Base-by-base conservation (phyloP, 805 yeast genomes). In the Candida schatavii region DNA sequence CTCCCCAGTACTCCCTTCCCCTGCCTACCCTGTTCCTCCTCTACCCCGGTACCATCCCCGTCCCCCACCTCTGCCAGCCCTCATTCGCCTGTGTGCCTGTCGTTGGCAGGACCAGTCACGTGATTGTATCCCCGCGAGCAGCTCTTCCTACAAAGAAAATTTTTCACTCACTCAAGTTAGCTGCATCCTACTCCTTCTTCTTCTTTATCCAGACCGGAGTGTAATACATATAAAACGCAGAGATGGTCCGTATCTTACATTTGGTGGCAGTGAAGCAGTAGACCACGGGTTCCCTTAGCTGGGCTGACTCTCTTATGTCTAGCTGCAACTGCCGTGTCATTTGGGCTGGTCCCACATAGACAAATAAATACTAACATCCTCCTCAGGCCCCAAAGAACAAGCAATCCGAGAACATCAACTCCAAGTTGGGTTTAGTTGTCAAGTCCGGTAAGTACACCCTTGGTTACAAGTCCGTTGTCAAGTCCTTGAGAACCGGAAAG, bases 361-460 rank as follows among this genome's bases (percentile, higher is more conserved):
- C 27, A 29, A 11, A 29, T 11, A 18, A 39, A 45, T 66, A 75
- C 80, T 72, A 72, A 72, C 77, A 50, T 14, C 32, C 35, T 42
- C 35, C 35, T 28, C 61, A 86, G 96, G 98, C 98, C 88, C 97
- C 97, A 83, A 88, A 85, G 76, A 70, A 77, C 62, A 84, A 83
- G 85, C 89, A 83, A 78, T 83, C 85, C 68, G 99, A 93, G 65
- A 84, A 87, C 83, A 83, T 93, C 78, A 91, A 88, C 96, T 80
- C 96, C 77, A 90, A 90, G 81, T 88, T 93, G 74, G 95, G 96
- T 73, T 85, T 93, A 74, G 91, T 88, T 68, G 86, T 93, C 81
- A 93, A 90, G 83, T 90, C 98, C 66, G 99, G 99, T 83, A 93
- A 93, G 80, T 91, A 88, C 84, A 85, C 97, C 87, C 85, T 93